Evolutionary conservation across 768 basidiomycete species (phyloP), one percentile per base, ranked within the genome.

Genomic region (Russula earlei): DNA sequence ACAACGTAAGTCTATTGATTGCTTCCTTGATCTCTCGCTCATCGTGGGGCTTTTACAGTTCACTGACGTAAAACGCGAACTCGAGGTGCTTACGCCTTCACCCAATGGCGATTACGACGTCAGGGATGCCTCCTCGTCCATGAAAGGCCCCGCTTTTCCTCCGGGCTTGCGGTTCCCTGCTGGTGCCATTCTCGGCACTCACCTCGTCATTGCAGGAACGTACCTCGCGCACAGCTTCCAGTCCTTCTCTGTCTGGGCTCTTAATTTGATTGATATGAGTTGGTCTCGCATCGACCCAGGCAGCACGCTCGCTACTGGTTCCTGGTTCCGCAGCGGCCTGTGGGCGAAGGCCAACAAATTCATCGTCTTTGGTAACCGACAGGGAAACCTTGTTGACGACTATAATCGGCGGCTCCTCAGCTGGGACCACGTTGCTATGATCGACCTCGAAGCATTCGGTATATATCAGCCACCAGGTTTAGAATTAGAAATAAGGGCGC

Each of bases 141-240:
- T 97, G 92, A 75, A 76, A 17, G 90, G 88, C 19, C 73, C 80
- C 12, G 79, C 85, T 1, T 87, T 91, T 62, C 95, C 95, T 20
- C 95, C 96, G 0, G 95, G 95, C 12, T 81, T 98, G 42, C 86
- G 95, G 9, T 99, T 99, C 73, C 95, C 95, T 6, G 89, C 92
- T 0, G 95, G 94, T 19, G 91, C 91, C 31, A 84, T 97, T 58
- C 74, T 96, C 7, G 96, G 94, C 29, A 83, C 83, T 31, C 84
- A 92, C 68, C 80, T 99, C 67, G 87, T 99, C 69, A 85, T 98
- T 50, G 92, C 91, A 9, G 95, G 95, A 29, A 95, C 92, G 19
- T 96, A 96, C 67, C 85, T 99, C 55, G 91, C 94, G 0, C 89
- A 93, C 65, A 85, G 87, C 40, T 90, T 89, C 63, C 93, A 95